These are phyloP conservation scores for Arabidopsis hybrid DNA, from an alignment of 441 rosid genomes.

Conservation along the genomic window DNA sequence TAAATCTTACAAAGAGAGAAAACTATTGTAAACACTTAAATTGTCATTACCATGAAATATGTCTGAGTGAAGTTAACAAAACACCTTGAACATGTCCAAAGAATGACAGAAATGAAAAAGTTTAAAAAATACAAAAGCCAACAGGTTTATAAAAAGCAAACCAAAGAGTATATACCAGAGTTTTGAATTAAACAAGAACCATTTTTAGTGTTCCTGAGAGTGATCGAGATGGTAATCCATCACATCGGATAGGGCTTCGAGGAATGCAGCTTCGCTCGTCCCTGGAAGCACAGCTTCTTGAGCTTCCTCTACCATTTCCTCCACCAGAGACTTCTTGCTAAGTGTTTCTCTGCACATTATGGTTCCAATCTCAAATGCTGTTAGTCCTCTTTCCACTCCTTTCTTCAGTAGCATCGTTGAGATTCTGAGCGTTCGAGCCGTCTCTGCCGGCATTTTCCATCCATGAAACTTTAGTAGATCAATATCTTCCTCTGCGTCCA, in stretches of 20 bases:
- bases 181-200: conserved; percentile 37
- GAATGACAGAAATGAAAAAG: conserved; percentile 24
- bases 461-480: conserved; percentile 67
- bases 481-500: conserved; percentile 85
- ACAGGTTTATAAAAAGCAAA: conserved; percentile 25
- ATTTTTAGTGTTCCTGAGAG: conserved; percentile 39
- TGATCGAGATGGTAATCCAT: conserved; percentile 43
- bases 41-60: conserved; percentile 30
- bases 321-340: conserved; percentile 37
- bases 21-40: conserved; percentile 23
- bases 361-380: conserved; percentile 72
- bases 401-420: conserved; percentile 89
- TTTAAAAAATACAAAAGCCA: conserved; percentile 19
- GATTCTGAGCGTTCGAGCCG: conserved; percentile 64
- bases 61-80: conserved; percentile 28
- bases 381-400: conserved; percentile 74
- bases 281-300: conserved; percentile 46
- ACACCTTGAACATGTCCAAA: conserved; percentile 42
- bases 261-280: conserved; percentile 41
- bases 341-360: conserved; percentile 62
- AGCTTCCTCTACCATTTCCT: conserved; percentile 45
- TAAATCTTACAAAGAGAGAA: not conserved
- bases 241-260: conserved; percentile 38
- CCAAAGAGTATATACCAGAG: conserved; percentile 39
- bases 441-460: conserved; percentile 64